Evolutionary conservation across 2,329 filamentous ascomycete genomes (phyloP).

Genomic region (Aspergillus oerlinghausenensis): DNA sequence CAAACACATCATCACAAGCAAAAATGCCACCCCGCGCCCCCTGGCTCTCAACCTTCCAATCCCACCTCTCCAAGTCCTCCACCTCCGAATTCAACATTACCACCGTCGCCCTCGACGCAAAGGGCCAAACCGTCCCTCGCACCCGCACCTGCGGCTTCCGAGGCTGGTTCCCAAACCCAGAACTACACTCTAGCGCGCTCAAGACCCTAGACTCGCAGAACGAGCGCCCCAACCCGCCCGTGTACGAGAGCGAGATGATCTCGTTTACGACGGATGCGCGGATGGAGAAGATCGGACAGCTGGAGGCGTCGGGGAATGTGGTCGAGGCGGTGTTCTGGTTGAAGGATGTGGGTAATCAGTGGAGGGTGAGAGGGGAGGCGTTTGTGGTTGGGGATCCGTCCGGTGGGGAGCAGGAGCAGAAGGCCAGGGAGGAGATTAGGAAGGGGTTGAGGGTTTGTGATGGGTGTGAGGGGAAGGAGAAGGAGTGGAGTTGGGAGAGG

Average conservation of each 20-base stretch:
- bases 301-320: slow-evolving; percentile 62
- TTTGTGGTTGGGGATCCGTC: slow-evolving; percentile 71
- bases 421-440: slow-evolving; percentile 55
- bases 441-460: slow-evolving; percentile 45
- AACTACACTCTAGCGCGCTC: slow-evolving; percentile 69
- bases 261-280: slow-evolving; percentile 83
- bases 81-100: slow-evolving; percentile 25
- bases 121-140: slow-evolving; percentile 24
- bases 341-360: slow-evolving; percentile 67
- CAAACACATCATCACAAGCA: not conserved
- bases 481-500: slow-evolving; percentile 68
- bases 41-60: slow-evolving; percentile 24
- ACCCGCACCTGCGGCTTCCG: slow-evolving; percentile 72
- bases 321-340: slow-evolving; percentile 87
- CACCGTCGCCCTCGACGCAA: slow-evolving; percentile 17
- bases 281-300: slow-evolving; percentile 76
- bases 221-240: slow-evolving; percentile 54
- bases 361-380: slow-evolving; percentile 73
- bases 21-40: slow-evolving; percentile 13
- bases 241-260: slow-evolving; percentile 72
- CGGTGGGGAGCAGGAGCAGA: slow-evolving; percentile 49
- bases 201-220: slow-evolving; percentile 50
- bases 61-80: slow-evolving; percentile 21
- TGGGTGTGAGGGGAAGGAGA: slow-evolving; percentile 28
- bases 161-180: slow-evolving; percentile 68